Evolutionary conservation across 2,329 filamentous ascomycete genomes (phyloP).

Genomic region (Harringtonia aguacate): DNA sequence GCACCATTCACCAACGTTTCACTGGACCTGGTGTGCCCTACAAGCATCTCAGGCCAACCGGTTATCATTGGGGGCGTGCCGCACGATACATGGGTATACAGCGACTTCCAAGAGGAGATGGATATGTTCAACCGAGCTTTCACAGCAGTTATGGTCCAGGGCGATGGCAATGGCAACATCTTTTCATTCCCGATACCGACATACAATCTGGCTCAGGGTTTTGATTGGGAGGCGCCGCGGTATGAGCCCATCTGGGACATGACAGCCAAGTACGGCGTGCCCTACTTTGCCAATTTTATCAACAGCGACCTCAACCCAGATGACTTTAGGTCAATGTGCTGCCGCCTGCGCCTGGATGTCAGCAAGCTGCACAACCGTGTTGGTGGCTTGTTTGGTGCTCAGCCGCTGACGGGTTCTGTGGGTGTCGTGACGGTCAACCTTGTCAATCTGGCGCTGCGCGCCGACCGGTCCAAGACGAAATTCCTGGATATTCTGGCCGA

Average conservation of each 20-base stretch:
- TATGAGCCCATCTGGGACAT: neutral
- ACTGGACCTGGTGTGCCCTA: neutral
- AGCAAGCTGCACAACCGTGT: neutral
- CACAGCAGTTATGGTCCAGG: neutral
- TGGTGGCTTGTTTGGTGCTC: neutral
- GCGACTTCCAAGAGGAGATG: conserved; percentile 1
- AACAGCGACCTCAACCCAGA: conserved; percentile 1
- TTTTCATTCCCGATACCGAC: neutral
- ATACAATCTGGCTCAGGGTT: neutral
- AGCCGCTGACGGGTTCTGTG: neutral
- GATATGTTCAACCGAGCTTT: neutral
- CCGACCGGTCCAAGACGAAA: neutral
- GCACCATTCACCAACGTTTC: conserved; percentile 1
- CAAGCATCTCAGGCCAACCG: neutral
- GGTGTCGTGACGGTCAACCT: neutral
- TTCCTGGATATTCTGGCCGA: neutral
- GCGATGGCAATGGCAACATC: neutral
- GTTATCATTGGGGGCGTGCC: neutral
- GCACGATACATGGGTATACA: neutral
- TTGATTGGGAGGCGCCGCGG: neutral
- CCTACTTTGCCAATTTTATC: conserved; percentile 1
- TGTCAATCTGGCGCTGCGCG: neutral
- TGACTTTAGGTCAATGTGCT: conserved; percentile 1
- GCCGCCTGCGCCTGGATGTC: neutral
- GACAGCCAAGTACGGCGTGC: conserved; percentile 2